Evolutionary conservation across 176 grass and related monocot genomes (phyloP).

Genomic region (Oryza nivara): DNA sequence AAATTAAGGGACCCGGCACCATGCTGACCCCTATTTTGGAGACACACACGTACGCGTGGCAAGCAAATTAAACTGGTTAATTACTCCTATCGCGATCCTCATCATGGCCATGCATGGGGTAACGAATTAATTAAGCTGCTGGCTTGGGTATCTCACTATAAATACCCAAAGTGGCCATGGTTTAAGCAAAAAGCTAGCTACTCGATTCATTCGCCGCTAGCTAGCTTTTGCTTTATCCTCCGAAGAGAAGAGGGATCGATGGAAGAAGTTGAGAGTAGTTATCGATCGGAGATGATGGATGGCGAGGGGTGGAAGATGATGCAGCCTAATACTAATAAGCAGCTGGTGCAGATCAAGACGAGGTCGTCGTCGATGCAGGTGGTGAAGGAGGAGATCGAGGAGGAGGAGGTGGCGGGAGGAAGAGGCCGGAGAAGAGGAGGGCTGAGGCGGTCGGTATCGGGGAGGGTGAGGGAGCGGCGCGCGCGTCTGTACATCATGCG

Average conservation of each 20-base stretch:
- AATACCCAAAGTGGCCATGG: background rate
- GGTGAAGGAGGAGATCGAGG: constrained; percentile 10
- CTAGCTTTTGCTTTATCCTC: too few relatives aligned
- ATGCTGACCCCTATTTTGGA: background rate
- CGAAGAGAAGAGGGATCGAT: background rate
- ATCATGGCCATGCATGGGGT: too few relatives aligned
- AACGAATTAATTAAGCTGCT: too few relatives aligned
- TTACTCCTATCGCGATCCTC: background rate
- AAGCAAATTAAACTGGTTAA: background rate
- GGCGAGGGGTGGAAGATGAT: background rate
- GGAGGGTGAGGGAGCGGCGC: constrained; percentile 49
- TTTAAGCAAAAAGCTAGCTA: background rate
- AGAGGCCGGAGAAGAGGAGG: too few relatives aligned
- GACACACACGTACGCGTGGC: background rate
- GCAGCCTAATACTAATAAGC: background rate
- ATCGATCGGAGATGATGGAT: background rate
- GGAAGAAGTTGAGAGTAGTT: background rate
- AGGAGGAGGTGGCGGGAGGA: background rate
- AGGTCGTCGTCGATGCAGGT: constrained; percentile 28
- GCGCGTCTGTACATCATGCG: constrained; percentile 66
- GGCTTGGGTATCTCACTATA: background rate
- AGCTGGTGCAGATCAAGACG: background rate
- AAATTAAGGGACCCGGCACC: background rate
- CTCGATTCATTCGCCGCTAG: background rate
- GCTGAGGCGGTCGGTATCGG: constrained; percentile 20